Base-by-base conservation (phyloP, 192 early-diverging fungal genomes). In the Globomyces pollinis-pini region DNA sequence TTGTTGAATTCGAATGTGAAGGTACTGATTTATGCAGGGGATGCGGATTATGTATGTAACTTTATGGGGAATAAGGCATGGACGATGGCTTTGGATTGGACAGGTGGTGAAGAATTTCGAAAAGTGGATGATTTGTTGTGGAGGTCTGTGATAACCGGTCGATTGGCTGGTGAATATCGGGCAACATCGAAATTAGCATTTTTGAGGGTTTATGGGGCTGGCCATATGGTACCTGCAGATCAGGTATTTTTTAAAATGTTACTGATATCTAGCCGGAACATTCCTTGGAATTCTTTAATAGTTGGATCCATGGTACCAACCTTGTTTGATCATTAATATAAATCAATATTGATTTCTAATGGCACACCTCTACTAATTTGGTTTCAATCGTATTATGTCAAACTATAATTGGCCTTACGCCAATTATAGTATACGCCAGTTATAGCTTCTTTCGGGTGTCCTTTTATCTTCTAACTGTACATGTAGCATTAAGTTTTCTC, bases 1-100 rank as follows among this genome's bases (percentile, higher is more conserved):
- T 51, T 95, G 53, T 83, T 96, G 30, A 86, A 84, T 38, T 82
- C 78, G 51, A 87, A 86, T 31, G 77, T 95, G 61, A 84, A 85
- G 20, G 77, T 95, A 12, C 65, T 98, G 34, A 76, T 98, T 23
- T 96, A 94, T 70, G 87, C 88, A 56, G 94, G 95, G 32, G 92
- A 95, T 56, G 88, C 88, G 1, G 92, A 95, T 71, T 95, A 83
- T 66, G 91, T 93, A 58, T 94, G 91, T 81, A 91, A 91, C 72
- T 91, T 67, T 74, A 74, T 81, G 47, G 86, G 89, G 51, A 95
- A 95, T 80, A 91, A 92, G 80, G 88, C 86, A 0, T 96, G 93
- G 93, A 68, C 86, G 3, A 62, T 88, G 35, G 88, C 83, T 31
- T 72, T 99, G 16, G 79, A 86, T 33, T 99, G 96, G 96, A 67